Conservation (phyloP, 1,284 basidiomycete genomes). For the Cerioporus squamosus region DNA sequence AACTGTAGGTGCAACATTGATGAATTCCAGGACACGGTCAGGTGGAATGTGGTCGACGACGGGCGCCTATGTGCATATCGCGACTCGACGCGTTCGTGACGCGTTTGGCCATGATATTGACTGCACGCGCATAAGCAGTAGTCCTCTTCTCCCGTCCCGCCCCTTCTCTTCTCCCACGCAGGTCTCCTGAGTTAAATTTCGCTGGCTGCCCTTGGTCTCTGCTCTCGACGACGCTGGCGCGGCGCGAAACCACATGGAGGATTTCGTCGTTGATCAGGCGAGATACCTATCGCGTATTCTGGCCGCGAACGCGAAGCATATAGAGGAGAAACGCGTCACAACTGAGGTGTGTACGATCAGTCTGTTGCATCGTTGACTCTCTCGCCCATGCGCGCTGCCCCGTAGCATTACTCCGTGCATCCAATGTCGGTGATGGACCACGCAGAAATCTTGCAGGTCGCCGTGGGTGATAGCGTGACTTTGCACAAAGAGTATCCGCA, state of each 20-base stretch:
- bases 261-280: constrained; percentile 12
- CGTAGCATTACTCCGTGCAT: background rate
- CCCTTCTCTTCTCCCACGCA: background rate
- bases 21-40: background rate
- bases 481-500: background rate
- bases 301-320: constrained; percentile 8
- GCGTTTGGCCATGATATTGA: background rate
- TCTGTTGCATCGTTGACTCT: background rate
- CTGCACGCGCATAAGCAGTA: background rate
- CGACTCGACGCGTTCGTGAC: constrained; percentile 2
- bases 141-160: background rate
- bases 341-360: constrained; percentile 6
- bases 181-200: too few species aligned
- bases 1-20: too few species aligned
- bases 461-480: constrained; percentile 10
- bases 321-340: constrained; percentile 4
- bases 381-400: too few species aligned
- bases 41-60: background rate
- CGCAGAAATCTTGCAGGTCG: background rate
- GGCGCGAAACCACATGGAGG: constrained; percentile 8
- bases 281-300: constrained; percentile 12
- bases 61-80: background rate
- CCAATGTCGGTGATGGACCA: constrained; percentile 4
- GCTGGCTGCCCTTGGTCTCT: background rate
- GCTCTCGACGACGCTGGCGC: background rate